phyloP scores from a whole-genome alignment of 305 asterid species.

The Solanum chacoense region DNA sequence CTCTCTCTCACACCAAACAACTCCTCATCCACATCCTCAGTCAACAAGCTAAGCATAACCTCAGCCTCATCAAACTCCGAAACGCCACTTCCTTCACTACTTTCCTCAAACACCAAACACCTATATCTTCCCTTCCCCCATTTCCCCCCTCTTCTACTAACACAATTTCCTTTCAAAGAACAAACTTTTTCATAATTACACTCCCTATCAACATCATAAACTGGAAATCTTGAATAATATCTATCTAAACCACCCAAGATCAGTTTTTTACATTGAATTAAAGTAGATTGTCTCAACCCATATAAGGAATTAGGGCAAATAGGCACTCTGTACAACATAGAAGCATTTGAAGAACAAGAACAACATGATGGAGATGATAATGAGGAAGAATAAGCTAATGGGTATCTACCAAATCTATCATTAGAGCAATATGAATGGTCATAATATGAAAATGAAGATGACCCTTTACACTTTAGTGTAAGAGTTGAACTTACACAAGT shows the following conservation, averaged over 20 bases:
- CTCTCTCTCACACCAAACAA: conserved; percentile 26
- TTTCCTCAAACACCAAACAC: conserved; percentile 41
- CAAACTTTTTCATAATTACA: conserved; percentile 27
- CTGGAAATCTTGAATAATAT: conserved; percentile 17
- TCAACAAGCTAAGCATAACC: conserved; percentile 66
- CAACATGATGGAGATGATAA: conserved; percentile 8
- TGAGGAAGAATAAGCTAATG: conserved; percentile 29
- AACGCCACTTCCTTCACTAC: conserved; percentile 21
- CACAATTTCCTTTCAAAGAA: conserved; percentile 24
- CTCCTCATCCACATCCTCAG: conserved; percentile 48
- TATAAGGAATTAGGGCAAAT: conserved; percentile 29
- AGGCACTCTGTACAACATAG: conserved; percentile 17
- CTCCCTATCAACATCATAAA: conserved; percentile 24
- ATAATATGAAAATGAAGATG: conserved; percentile 31
- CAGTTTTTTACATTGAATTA: conserved; percentile 50
- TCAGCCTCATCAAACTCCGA: conserved; percentile 55
- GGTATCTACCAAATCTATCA: conserved; percentile 26
- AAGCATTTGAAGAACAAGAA: conserved; percentile 36
- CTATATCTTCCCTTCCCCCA: conserved; percentile 26
- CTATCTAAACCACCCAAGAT: conserved; percentile 40
- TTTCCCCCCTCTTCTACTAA: conserved; percentile 30
- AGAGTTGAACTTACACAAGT: conserved; percentile 40
- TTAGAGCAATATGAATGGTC: conserved; percentile 27
- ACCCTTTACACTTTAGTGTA: conserved; percentile 35
- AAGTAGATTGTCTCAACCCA: conserved; percentile 67